Evolutionary conservation across 306 rosid genomes (phyloP), one percentile per base, ranked within the genome.

Genomic region (Gleditsia sinensis): DNA sequence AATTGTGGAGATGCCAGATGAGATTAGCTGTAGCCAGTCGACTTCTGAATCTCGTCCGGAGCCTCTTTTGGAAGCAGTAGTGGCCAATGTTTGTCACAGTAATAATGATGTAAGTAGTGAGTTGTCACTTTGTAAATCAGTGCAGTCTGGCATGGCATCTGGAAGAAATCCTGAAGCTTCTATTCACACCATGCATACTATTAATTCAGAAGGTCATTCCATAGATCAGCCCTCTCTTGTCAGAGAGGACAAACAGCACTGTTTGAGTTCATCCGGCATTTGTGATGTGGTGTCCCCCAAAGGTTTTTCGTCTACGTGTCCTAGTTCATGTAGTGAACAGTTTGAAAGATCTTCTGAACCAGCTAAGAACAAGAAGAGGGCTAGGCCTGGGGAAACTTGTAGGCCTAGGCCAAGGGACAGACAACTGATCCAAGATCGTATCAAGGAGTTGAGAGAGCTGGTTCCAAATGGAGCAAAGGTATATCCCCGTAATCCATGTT

Each of bases 351-450:
- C 92, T 23, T 88, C 97, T 7, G 97, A 78, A 65, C 93, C 94
- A 21, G 72, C 86, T 43, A 94, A 90, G 83, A 91, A 84, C 81
- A 95, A 92, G 81, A 94, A 92, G 88, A 90, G 96, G 80, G 90
- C 96, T 34, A 83, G 92, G 75, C 92, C 97, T 1, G 97, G 99
- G 60, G 99, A 92, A 81, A 90, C 83, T 81, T 80, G 90, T 81
- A 90, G 96, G 82, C 99, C 99, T 48, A 87, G 99, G 78, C 99
- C 98, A 28, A 90, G 99, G 89, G 99, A 95, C 83, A 83, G 99
- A 67, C 99, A 95, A 75, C 83, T 95, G 84, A 95, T 95, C 78
- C 99, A 95, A 83, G 99, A 95, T 72, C 99, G 99, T 21, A 92
- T 95, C 13, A 92, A 95, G 81, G 99, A 95, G 78, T 86, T 95